Evolutionary conservation across 78 protist genomes (phyloP).

Genomic region (Pelomyxa schiedti): DNA sequence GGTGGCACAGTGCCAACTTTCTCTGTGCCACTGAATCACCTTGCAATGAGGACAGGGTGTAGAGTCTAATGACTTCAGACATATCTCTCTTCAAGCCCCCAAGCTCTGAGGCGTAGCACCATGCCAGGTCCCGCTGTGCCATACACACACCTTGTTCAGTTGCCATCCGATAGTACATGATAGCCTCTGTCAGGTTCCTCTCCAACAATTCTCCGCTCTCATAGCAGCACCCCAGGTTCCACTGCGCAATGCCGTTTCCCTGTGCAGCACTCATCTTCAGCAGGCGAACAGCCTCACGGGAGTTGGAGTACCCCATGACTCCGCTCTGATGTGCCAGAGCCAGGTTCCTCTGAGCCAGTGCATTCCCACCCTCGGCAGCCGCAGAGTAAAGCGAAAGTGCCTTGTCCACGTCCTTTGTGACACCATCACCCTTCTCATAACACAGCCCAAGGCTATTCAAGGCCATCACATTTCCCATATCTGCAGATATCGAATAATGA

Average conservation of each 20-base stretch:
- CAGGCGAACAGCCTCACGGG: not conserved
- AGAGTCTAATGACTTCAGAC: too few relatives aligned
- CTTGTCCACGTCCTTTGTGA: not conserved
- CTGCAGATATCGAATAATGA: not conserved
- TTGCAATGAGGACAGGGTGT: too few relatives aligned
- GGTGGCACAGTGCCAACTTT: too few relatives aligned
- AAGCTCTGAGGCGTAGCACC: too few relatives aligned
- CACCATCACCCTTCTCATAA: not conserved
- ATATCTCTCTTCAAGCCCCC: too few relatives aligned
- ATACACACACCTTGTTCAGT: too few relatives aligned
- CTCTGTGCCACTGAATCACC: too few relatives aligned
- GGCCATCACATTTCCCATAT: not conserved
- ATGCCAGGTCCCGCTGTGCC: too few relatives aligned
- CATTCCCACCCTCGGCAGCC: not conserved
- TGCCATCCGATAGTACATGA: too few relatives aligned
- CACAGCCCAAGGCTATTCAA: not conserved
- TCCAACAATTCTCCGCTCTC: too few relatives aligned
- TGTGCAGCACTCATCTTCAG: not conserved
- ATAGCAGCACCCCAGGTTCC: slow-evolving; percentile 12
- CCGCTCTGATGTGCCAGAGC: not conserved
- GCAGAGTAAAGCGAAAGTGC: not conserved
- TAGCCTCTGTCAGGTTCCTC: too few relatives aligned
- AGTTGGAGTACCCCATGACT: not conserved
- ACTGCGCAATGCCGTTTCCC: slow-evolving; percentile 9
- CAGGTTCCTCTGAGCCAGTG: not conserved